Evolutionary conservation across 129 eudicot genomes (phyloP), one percentile per base, ranked within the genome.

Genomic region (Flaveria trinervia): DNA sequence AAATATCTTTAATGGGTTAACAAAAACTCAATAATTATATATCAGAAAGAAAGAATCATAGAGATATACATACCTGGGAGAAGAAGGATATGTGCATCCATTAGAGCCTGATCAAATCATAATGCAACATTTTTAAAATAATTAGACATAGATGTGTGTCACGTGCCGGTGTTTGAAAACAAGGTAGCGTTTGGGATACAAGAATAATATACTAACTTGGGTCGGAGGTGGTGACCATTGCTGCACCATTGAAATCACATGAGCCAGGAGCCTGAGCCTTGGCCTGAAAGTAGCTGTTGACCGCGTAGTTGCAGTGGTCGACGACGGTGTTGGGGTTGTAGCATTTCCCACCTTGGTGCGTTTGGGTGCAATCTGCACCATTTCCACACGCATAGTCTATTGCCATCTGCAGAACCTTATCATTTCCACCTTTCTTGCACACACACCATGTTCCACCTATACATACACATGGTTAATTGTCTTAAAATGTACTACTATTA

Each of bases 321-420:
- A 75, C 28, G 13, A 92, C 88, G 12, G 90, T 85, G 80, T 92
- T 80, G 0, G 98, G 96, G 86, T 83, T 92, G 73, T 17, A 89
- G 52, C 98, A 93, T 33, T 71, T 71, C 9, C 96, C 98, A 74
- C 69, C 85, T 82, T 83, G 86, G 62, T 84, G 89, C 23, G 82
- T 81, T 45, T 87, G 96, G 68, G 74, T 81, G 82, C 98, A 92
- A 43, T 92, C 98, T 6, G 90, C 98, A 52, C 98, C 98, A 36
- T 86, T 78, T 75, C 96, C 96, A 85, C 98, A 92, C 1, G 98
- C 96, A 25, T 83, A 92, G 86, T 92, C 98, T 73, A 92, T 73
- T 60, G 96, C 75, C 73, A 82, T 83, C 72, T 92, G 96, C 64
- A 90, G 41, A 0, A 46, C 84, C 65, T 83, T 71, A 11, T 88